These are phyloP conservation scores for Saposhnikovia divaricata DNA, from an alignment of 129 eudicot genomes.

Conservation along the genomic window DNA sequence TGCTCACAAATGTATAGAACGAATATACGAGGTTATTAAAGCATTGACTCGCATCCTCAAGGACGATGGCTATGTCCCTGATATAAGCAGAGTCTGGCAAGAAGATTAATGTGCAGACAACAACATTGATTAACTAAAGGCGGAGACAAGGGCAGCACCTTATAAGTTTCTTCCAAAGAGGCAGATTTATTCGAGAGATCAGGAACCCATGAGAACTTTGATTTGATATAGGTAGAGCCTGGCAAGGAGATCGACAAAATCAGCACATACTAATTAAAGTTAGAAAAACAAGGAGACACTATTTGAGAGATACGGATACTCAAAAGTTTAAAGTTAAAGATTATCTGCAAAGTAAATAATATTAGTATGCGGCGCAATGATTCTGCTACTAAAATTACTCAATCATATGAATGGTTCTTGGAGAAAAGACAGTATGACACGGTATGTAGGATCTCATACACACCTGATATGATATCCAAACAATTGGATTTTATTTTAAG, in stretches of 20 bases:
- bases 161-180: background rate
- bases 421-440: too few relatives aligned
- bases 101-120: slow-evolving; percentile 6
- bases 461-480: background rate
- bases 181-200: background rate
- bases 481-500: background rate
- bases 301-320: background rate
- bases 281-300: background rate
- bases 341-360: background rate
- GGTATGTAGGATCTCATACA: too few relatives aligned
- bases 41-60: slow-evolving; percentile 39
- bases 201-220: background rate
- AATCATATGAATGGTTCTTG: background rate
- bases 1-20: slow-evolving; percentile 47
- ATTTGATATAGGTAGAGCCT: background rate
- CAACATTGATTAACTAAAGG: background rate
- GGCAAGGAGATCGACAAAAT: background rate
- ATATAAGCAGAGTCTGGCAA: slow-evolving; percentile 30
- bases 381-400: background rate
- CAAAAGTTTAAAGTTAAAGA: background rate
- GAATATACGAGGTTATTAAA: slow-evolving; percentile 43
- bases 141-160: background rate
- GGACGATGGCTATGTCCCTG: slow-evolving; percentile 42
- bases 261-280: background rate
- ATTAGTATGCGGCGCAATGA: background rate